Conservation (phyloP, 1,139 yeast species). For the Scheffersomyces parashehatae region DNA sequence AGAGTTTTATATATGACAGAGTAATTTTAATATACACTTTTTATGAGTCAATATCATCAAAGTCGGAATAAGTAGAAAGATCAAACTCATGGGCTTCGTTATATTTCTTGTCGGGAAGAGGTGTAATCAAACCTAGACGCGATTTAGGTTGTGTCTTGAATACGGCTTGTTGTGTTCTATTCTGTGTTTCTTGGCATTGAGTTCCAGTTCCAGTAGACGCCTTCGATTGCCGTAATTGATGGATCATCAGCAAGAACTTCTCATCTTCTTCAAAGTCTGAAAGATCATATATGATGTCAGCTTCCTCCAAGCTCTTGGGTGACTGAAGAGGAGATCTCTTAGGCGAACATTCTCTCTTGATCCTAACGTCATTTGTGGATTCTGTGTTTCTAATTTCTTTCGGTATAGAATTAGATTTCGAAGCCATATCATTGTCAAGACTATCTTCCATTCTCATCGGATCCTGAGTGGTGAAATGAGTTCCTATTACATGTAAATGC, state of each 20-base stretch:
- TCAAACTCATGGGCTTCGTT: constrained; percentile 15
- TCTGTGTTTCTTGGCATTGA: background rate
- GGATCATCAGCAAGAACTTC: constrained; percentile 16
- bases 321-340: background rate
- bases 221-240: background rate
- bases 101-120: constrained; percentile 1
- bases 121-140: background rate
- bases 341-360: background rate
- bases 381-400: too few relatives aligned
- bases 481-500: background rate
- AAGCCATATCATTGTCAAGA: too few relatives aligned
- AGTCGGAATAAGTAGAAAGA: constrained; percentile 16
- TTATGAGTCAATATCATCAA: constrained; percentile 15
- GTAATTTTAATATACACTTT: background rate
- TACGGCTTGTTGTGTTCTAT: background rate
- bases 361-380: background rate
- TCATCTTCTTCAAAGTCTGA: constrained; percentile 32
- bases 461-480: too few relatives aligned
- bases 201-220: background rate
- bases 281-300: constrained; percentile 20
- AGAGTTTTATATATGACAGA: constrained; percentile 1
- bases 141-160: background rate
- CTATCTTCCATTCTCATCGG: too few relatives aligned
- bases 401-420: too few relatives aligned
- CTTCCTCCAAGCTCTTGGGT: constrained; percentile 6